A percentile compares a stretch with the other conserved stretches of the same genome.
Conservation (phyloP, 208 protist species). For the Wallacemonas collosoma region DNA sequence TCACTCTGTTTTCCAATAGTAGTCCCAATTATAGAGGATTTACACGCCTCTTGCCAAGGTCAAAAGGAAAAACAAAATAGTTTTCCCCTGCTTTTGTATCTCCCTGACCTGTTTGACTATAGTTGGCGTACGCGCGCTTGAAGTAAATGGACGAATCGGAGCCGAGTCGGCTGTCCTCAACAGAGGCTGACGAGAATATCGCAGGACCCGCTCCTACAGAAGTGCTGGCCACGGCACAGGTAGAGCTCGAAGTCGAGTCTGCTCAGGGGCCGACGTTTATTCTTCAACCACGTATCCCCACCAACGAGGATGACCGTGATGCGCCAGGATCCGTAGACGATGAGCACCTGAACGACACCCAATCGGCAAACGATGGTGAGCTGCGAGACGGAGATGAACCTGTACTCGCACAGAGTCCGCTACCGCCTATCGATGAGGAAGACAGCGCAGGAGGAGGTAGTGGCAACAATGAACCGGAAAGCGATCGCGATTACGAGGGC, state of each 20-base stretch:
- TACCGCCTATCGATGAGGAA: not conserved
- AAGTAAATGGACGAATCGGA: not conserved
- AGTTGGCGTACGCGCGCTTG: not conserved
- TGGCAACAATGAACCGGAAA: not conserved
- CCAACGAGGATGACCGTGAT: not conserved
- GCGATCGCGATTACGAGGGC: not conserved
- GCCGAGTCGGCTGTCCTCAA: not conserved
- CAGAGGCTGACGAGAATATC: not conserved
- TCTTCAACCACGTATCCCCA: not conserved
- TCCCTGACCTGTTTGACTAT: not conserved
- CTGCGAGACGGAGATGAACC: not conserved
- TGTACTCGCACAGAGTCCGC: too few species aligned
- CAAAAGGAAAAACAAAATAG: not conserved
- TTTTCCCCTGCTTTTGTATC: slow-evolving; percentile 21
- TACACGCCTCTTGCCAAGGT: too few species aligned
- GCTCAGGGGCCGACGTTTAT: slow-evolving; percentile 5
- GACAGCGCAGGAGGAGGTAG: not conserved
- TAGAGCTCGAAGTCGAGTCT: not conserved
- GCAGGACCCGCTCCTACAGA: not conserved
- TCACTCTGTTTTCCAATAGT: too few species aligned
- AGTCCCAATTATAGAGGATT: too few species aligned
- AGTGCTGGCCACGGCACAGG: not conserved
- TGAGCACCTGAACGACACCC: not conserved
- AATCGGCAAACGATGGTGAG: not conserved
- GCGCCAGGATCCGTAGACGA: not conserved